A percentile compares a stretch with the other conserved stretches of the same genome.
These are phyloP conservation scores for Lyophyllum semitale DNA, from an alignment of 768 basidiomycete species.

Conservation along the genomic window DNA sequence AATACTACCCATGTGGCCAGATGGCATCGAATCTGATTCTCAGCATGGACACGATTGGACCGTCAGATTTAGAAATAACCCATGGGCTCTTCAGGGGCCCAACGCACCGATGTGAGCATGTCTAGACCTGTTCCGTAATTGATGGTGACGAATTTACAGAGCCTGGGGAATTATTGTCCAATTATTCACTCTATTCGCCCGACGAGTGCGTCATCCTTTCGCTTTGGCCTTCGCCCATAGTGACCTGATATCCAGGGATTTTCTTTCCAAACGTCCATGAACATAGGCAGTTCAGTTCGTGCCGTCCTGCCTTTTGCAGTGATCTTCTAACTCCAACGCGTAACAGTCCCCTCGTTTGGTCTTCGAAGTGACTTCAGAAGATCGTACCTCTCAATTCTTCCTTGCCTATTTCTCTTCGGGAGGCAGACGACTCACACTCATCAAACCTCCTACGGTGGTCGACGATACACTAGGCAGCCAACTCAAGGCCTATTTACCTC, in stretches of 20 bases:
- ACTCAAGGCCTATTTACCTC: slow-evolving; percentile 37
- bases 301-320: not conserved
- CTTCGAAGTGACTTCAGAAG: slow-evolving; percentile 55
- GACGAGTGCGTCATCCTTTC: slow-evolving; percentile 43
- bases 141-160: slow-evolving; percentile 31
- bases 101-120: slow-evolving; percentile 52
- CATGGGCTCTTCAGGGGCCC: slow-evolving; percentile 64
- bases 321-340: not conserved
- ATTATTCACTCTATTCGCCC: slow-evolving; percentile 61
- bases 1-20: slow-evolving; percentile 66
- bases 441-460: slow-evolving; percentile 45
- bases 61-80: slow-evolving; percentile 64
- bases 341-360: slow-evolving; percentile 60
- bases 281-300: slow-evolving; percentile 54
- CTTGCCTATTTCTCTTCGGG: slow-evolving; percentile 62
- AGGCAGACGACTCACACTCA: slow-evolving; percentile 54
- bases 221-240: slow-evolving; percentile 4
- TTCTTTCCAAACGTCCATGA: slow-evolving; percentile 65
- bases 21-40: slow-evolving; percentile 56
- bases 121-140: not conserved
- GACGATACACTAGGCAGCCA: slow-evolving; percentile 40
- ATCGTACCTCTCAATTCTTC: slow-evolving; percentile 59
- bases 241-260: slow-evolving; percentile 55
- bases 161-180: slow-evolving; percentile 61
- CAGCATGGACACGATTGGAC: slow-evolving; percentile 51